Conservation (phyloP, 2,329 filamentous ascomycete genomes). For the Aspergillus texensis region DNA sequence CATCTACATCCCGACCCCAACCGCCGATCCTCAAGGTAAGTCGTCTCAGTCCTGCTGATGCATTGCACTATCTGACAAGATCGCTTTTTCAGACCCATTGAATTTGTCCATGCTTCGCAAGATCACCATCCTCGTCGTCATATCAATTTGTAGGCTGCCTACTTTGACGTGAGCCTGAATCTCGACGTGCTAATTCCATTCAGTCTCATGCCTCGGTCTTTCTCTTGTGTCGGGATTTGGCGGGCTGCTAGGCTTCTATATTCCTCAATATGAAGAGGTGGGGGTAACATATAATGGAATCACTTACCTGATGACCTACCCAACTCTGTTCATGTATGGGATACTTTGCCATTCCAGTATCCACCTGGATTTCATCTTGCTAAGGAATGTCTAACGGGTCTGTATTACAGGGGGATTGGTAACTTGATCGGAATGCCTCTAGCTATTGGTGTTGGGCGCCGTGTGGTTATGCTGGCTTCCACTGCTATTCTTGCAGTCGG, state of each 20-base stretch:
- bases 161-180: too few species aligned
- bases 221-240: constrained; percentile 47
- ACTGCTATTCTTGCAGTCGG: constrained; percentile 33
- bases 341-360: neutral
- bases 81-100: constrained; percentile 30
- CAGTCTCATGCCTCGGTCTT: constrained; percentile 45
- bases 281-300: constrained; percentile 46
- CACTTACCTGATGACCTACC: constrained; percentile 41
- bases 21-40: constrained; percentile 34
- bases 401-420: constrained; percentile 33
- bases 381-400: neutral
- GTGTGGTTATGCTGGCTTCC: constrained; percentile 35
- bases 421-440: constrained; percentile 38
- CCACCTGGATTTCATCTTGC: too few species aligned
- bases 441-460: constrained; percentile 39
- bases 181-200: constrained; percentile 16
- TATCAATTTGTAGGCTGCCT: constrained; percentile 29
- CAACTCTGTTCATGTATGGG: constrained; percentile 31
- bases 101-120: constrained; percentile 33
- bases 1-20: constrained; percentile 40
- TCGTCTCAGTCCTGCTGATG: neutral
- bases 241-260: constrained; percentile 46
- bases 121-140: constrained; percentile 28
- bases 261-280: constrained; percentile 39
- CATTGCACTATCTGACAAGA: neutral